Base-by-base conservation (phyloP, 371 early-diverging fungal genomes). In the Blastocladiella emersonii region DNA sequence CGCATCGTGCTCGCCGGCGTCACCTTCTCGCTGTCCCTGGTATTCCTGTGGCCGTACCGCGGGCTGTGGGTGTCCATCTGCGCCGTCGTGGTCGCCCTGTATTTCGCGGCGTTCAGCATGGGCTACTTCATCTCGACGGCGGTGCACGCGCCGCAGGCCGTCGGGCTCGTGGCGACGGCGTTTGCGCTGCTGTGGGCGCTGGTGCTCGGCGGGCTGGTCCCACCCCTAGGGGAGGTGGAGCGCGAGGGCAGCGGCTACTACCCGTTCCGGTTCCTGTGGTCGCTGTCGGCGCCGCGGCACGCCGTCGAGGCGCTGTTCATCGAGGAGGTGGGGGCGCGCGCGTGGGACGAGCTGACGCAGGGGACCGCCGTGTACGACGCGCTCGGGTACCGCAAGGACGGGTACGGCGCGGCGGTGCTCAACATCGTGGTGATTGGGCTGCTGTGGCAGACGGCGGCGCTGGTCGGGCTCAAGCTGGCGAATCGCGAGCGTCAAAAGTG, bases 21-120 rank as follows among this genome's bases (percentile, higher is more conserved):
- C 55, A 74, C 74, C 75, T 80, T 78, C 48, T 68, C 74, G 17
- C 56, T 72, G n/a, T 64, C 79, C 23, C 63, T 80, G 61, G 68
- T 76, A 13, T 59, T 80, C 37, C 70, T 77, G 25, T 78, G 62
- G 59, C 61, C 70, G 21, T 66, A 67, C 55, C 32, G 44, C 17
- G 34, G 66, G 15, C 2, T 1, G 2, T 49, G 63, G 30, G 5
- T 12, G 3, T 23, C 57, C 21, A 27, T 75, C 15, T 61, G 55
- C 32, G 35, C 48, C 13, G 68, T 72, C 44, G 32, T 70, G 19
- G 25, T 66, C 5, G 34, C 62, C 1, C 32, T 66, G 23, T 74
- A 74, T 57, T 36, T 49, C 3, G 36, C 43, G 2, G 75, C 69
- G 19, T 80, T 68, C 17, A 10, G 10, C 21, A 44, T 44, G 45